Evolutionary conservation across 2,329 filamentous ascomycete genomes (phyloP), one percentile per base, ranked within the genome.

Genomic region (Tolypocladium endophyticum): DNA sequence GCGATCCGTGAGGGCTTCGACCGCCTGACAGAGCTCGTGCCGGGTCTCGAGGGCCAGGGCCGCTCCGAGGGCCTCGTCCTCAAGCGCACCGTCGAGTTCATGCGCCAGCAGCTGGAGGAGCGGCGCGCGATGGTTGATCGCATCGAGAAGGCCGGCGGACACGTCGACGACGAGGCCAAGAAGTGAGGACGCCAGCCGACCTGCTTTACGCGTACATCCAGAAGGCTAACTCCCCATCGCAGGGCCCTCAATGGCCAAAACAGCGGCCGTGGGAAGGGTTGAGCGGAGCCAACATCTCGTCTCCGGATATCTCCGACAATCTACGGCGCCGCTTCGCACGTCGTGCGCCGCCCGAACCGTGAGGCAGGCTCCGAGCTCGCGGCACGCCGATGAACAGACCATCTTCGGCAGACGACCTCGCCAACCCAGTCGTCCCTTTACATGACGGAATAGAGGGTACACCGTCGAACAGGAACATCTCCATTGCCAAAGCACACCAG

Each of bases 61-160:
- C 85, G 91, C 54, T 94, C 90, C 64, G 92, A 96, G 72, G 90
- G 89, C 35, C 79, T 91, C 23, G 90, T 96, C n/a, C 79, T 96
- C 28, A 84, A 86, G 63, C 82, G 82, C 64, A 88, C 87, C 0
- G 83, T 88, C 36, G 84, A 87, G 18, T 87, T 80, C 63, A 86
- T 89, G 68, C 78, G 78, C 50, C 74, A 84, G 62, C 78, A 87
- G 69, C 72, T 90, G 11, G 75, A 79, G 55, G 81, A 84, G 69
- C 79, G 87, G 23, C 78, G 82, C 59, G 73, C 77, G 30, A 72
- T 90, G 60, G 77, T 89, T 58, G 74, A 79, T 33, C 76, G 80
- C 61, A 79, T 88, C 47, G 84, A 88, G 66, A 78, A 76, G 55
- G 76, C 77, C 18, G 85, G 86, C 18, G 84, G 84, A 1, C 74